A percentile compares a stretch with the other conserved stretches of the same genome.
These are phyloP conservation scores for Nicotiana undulata DNA, from an alignment of 257 asterid species.

Conservation along the genomic window DNA sequence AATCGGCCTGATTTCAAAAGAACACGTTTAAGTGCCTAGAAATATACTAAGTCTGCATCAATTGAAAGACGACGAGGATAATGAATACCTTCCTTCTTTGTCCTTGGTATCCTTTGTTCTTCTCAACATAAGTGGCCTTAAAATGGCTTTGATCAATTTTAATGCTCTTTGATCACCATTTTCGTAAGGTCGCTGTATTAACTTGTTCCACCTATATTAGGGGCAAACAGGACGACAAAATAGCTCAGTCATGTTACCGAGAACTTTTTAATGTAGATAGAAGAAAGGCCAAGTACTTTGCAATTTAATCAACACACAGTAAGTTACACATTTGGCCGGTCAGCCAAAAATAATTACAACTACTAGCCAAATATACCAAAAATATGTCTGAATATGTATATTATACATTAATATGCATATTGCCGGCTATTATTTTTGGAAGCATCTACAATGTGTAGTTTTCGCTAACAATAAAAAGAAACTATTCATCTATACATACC, in stretches of 20 bases:
- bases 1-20: slow-evolving; percentile 46
- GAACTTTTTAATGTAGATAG: not conserved
- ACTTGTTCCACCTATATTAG: slow-evolving; percentile 66
- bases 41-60: not conserved
- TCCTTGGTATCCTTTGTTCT: slow-evolving; percentile 85
- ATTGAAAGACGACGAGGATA: not conserved
- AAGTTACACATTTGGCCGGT: too few relatives aligned
- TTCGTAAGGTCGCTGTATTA: slow-evolving; percentile 74
- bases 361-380: too few relatives aligned
- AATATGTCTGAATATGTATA: too few relatives aligned
- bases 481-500: slow-evolving; percentile 31
- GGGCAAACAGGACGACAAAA: not conserved
- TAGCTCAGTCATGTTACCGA: not conserved
- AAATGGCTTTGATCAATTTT: slow-evolving; percentile 67
- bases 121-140: slow-evolving; percentile 74
- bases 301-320: not conserved
- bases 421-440: too few relatives aligned
- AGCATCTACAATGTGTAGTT: too few relatives aligned
- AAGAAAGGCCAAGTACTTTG: not conserved
- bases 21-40: not conserved
- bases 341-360: too few relatives aligned
- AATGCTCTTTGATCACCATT: slow-evolving; percentile 68
- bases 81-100: slow-evolving; percentile 63
- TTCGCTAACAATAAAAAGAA: not conserved
- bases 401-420: too few relatives aligned